These are phyloP conservation scores for Penicillium pancosmium DNA, from an alignment of 495 filamentous ascomycete species.

Conservation along the genomic window DNA sequence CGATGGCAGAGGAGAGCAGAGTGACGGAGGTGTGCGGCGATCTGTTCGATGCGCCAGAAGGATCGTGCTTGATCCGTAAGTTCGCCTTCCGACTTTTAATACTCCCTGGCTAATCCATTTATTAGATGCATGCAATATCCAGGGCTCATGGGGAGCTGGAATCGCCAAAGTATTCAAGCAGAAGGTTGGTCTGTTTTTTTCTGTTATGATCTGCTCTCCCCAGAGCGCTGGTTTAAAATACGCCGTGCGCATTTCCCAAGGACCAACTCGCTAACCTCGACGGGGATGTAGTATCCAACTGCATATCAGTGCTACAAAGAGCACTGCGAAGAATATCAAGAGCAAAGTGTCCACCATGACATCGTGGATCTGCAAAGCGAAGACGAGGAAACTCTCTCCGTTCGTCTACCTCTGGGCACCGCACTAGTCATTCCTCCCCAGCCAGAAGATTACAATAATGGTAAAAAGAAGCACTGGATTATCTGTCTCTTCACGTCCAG, in stretches of 20 bases:
- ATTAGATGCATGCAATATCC: slow-evolving; percentile 51
- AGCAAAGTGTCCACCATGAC: slow-evolving; percentile 8
- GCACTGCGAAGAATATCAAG: slow-evolving; percentile 30
- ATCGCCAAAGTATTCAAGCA: slow-evolving; percentile 41
- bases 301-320: slow-evolving; percentile 39
- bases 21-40: slow-evolving; percentile 39
- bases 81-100: background rate
- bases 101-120: slow-evolving; percentile 5
- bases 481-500: slow-evolving; percentile 51
- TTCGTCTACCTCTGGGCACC: slow-evolving; percentile 34
- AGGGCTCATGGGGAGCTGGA: slow-evolving; percentile 47
- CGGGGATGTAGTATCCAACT: slow-evolving; percentile 38
- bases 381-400: slow-evolving; percentile 1
- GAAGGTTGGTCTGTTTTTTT: slow-evolving; percentile 26
- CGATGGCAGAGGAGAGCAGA: background rate
- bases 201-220: background rate
- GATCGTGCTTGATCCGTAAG: slow-evolving; percentile 49
- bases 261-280: background rate
- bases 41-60: slow-evolving; percentile 48
- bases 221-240: background rate
- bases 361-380: slow-evolving; percentile 10
- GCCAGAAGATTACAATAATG: slow-evolving; percentile 19
- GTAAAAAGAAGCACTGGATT: slow-evolving; percentile 45
- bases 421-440: slow-evolving; percentile 50
- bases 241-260: background rate